phyloP scores from a whole-genome alignment of 495 filamentous ascomycete species.

The Podospora didyma region DNA sequence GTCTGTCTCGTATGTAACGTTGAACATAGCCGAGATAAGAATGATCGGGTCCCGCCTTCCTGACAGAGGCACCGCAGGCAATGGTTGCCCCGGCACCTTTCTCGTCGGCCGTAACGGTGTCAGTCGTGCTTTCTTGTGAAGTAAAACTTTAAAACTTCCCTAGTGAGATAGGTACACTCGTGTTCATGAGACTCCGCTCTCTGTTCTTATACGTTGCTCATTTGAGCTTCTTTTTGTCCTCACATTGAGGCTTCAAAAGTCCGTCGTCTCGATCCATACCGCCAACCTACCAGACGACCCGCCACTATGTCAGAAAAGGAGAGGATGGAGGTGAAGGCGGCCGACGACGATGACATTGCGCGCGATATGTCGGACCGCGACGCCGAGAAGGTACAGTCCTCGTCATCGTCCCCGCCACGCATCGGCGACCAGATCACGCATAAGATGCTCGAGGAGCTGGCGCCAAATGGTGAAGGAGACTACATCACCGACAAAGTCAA shows the following conservation, averaged over 20 bases:
- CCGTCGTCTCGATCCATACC: background rate
- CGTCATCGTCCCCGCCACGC: background rate
- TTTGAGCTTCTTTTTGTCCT: background rate
- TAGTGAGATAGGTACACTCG: no score
- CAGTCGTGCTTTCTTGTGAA: background rate
- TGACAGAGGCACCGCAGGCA: background rate
- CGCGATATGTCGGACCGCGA: slow-evolving; percentile 15
- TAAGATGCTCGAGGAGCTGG: slow-evolving; percentile 31
- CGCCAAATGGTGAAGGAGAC: slow-evolving; percentile 34
- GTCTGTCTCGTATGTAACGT: slow-evolving; percentile 8
- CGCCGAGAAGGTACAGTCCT: slow-evolving; percentile 25
- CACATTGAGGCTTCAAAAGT: background rate
- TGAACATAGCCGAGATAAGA: slow-evolving; percentile 9
- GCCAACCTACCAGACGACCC: no score
- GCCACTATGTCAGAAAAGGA: slow-evolving; percentile 11
- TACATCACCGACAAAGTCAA: slow-evolving; percentile 37
- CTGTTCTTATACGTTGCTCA: no score
- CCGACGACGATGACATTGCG: slow-evolving; percentile 11
- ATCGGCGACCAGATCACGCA: slow-evolving; percentile 32
- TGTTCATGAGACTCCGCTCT: no score
- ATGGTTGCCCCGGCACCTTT: background rate
- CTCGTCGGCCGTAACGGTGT: background rate
- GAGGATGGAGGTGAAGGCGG: slow-evolving; percentile 4
- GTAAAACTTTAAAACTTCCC: no score
- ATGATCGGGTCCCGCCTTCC: background rate